These are phyloP conservation scores for Cardiosporidium cionae DNA, from an alignment of 169 alveolate species.

Conservation along the genomic window DNA sequence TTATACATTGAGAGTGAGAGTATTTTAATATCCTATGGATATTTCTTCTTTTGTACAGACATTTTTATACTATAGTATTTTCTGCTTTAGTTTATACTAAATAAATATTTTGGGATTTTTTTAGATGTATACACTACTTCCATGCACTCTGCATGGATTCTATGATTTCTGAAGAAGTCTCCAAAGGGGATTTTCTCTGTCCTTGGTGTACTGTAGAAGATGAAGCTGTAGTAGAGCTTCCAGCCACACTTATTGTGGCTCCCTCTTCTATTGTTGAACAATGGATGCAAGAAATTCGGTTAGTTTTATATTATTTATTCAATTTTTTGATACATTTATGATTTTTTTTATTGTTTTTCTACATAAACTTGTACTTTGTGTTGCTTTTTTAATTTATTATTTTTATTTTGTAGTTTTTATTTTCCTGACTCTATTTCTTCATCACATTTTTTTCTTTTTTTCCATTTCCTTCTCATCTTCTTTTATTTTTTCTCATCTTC, in stretches of 20 bases:
- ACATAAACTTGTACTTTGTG: background rate
- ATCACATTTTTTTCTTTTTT: background rate
- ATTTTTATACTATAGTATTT: too few species aligned
- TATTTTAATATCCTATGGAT: too few species aligned
- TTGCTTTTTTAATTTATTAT: background rate
- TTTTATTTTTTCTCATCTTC: background rate
- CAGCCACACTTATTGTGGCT: slow-evolving; percentile 26
- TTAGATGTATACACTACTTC: too few species aligned
- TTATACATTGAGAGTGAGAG: too few species aligned
- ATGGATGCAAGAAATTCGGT: slow-evolving; percentile 31
- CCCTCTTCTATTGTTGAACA: slow-evolving; percentile 35
- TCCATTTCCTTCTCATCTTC: background rate
- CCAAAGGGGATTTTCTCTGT: too few species aligned
- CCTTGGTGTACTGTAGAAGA: background rate
- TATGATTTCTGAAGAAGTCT: too few species aligned
- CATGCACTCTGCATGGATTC: too few species aligned
- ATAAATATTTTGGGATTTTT: too few species aligned
- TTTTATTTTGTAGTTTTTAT: background rate
- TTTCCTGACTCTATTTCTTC: background rate
- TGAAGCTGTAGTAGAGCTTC: too few species aligned
- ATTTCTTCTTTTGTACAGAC: too few species aligned
- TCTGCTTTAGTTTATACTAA: too few species aligned
- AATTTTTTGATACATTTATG: background rate
- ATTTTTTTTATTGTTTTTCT: background rate
- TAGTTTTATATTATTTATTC: background rate